phyloP scores from a whole-genome alignment of 208 protist species.

The Porcisia deanei region DNA sequence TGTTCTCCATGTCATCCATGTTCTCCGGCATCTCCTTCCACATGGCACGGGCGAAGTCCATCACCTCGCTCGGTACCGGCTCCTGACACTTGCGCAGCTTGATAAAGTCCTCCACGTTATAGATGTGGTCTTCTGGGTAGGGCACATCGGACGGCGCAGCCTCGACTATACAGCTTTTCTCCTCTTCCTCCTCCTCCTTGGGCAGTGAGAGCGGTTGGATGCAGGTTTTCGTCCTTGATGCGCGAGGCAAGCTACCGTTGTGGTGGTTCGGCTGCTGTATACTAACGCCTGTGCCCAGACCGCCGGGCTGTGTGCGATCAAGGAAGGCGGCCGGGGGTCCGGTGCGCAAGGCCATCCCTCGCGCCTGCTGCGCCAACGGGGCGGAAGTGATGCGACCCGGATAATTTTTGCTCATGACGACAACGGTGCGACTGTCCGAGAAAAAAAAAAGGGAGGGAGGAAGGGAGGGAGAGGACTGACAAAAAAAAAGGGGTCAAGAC shows the following conservation, averaged over 20 bases:
- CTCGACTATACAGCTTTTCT: slow-evolving; percentile 1
- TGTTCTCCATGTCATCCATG: slow-evolving; percentile 58
- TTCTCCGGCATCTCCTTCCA: slow-evolving; percentile 87
- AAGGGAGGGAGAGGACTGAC: not conserved
- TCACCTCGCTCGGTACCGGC: slow-evolving; percentile 41
- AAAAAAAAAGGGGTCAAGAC: not conserved
- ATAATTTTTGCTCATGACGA: slow-evolving; percentile 17
- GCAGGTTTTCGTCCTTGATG: slow-evolving; percentile 8
- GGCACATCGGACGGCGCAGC: slow-evolving; percentile 17
- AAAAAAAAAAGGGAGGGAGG: not conserved
- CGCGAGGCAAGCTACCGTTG: slow-evolving; percentile 21
- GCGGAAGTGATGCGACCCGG: slow-evolving; percentile 26
- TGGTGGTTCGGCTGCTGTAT: slow-evolving; percentile 1
- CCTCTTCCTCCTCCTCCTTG: not conserved
- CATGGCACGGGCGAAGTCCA: slow-evolving; percentile 51
- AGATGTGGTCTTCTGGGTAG: slow-evolving; percentile 71
- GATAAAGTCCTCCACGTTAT: slow-evolving; percentile 58
- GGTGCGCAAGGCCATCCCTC: slow-evolving; percentile 14
- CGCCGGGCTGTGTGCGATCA: not conserved
- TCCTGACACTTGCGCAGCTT: slow-evolving; percentile 43
- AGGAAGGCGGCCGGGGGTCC: not conserved
- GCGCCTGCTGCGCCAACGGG: slow-evolving; percentile 19
- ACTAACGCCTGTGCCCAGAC: not conserved
- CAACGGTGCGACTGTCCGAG: not conserved
- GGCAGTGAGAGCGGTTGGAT: not conserved